Evolutionary conservation across 352 stramenopile species (phyloP), one percentile per base, ranked within the genome.

Genomic region (Pythium angustatum): DNA sequence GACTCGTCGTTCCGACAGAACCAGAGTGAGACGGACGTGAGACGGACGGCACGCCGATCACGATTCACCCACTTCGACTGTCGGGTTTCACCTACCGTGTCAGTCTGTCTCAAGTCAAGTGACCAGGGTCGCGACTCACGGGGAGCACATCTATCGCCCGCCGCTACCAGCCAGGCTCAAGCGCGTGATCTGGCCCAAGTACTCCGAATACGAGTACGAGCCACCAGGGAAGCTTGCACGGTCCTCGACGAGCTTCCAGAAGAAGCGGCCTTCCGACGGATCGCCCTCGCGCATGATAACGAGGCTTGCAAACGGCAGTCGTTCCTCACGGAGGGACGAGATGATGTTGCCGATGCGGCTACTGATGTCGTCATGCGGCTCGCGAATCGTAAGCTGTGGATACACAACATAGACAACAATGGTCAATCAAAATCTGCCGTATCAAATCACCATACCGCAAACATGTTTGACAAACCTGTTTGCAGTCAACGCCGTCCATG

Each of bases 161-260:
- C 69, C 72, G 27, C 58, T 58, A 36, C 68, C 69, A 41, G 62
- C 71, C 27, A 94, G 61, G 54, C 83, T 93, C 74, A 92, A 62
- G 52, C 88, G 85, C 57, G 76, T 94, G 69, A 96, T 90, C 72
- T 94, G 81, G 27, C 83, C 83, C 71, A 99, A 88, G 77, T 98
- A 99, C 78, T 99, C 97, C 43, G 90, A 84, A 79, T 99, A 99
- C 58, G 93, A 98, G 73, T 97, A 98, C 34, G 95, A 98, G 28
- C 97, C 97, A 28, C 97, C 97, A 34, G 87, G 85, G 83, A 99
- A 99, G 51, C 91, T 98, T 52, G 97, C 97, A 58, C 96, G 87
- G 79, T 99, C 98, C 83, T 99, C 98, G 45, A 99, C 92, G 48
- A 99, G 85, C 68, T 98, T 96, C 93, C 94, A 93, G 74, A 96